Conservation (phyloP, 371 early-diverging fungal genomes). For the Furculomyces boomerangus region DNA sequence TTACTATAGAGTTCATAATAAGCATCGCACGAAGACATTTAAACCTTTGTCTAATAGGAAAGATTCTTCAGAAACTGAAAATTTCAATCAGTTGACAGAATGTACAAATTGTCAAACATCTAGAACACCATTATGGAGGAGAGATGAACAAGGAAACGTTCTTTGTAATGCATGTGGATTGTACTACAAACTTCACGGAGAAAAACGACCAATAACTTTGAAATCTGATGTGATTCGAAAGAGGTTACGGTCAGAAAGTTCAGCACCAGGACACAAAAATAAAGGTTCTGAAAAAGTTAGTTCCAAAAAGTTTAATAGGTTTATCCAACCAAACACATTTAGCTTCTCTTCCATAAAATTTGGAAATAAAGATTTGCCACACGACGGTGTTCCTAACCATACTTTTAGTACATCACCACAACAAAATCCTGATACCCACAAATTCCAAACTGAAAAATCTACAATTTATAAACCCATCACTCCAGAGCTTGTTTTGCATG, state of each 20-base stretch:
- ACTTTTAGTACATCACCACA: too few species aligned
- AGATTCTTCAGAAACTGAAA: conserved; percentile 42
- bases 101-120: conserved; percentile 68
- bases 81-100: conserved; percentile 69
- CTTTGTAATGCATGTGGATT: conserved; percentile 96
- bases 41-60: conserved; percentile 9
- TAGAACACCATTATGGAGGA: conserved; percentile 88
- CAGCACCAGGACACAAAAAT: not conserved
- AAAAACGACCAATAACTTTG: conserved; percentile 57
- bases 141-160: conserved; percentile 59
- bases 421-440: too few species aligned
- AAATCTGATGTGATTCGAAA: conserved; percentile 71
- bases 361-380: too few species aligned
- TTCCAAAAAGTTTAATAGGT: too few species aligned
- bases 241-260: conserved; percentile 44
- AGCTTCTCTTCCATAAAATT: too few species aligned
- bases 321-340: too few species aligned
- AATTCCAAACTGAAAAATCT: too few species aligned
- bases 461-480: too few species aligned
- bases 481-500: too few species aligned
- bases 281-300: not conserved
- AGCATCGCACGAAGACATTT: conserved; percentile 35
- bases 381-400: too few species aligned
- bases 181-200: conserved; percentile 76
- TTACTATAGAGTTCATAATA: conserved; percentile 64